phyloP scores from a whole-genome alignment of 1,284 basidiomycete species.

The Bjerkandera adusta region DNA sequence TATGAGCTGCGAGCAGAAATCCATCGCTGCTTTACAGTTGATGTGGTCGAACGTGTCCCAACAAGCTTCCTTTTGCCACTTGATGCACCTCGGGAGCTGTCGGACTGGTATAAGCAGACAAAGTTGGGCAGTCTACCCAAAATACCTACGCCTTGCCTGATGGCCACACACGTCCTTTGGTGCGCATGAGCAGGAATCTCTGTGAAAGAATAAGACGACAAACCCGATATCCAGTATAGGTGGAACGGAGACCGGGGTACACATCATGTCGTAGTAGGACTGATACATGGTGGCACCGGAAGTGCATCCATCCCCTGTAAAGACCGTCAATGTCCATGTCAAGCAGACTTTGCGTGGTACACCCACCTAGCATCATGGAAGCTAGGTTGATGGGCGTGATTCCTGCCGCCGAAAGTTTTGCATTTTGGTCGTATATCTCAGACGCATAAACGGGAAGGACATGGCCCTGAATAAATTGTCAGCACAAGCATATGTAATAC shows the following conservation, averaged over 20 bases:
- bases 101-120: constrained; percentile 1
- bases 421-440: constrained; percentile 77
- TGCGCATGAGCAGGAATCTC: neutral
- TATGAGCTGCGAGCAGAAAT: constrained; percentile 9
- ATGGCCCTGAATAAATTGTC: constrained; percentile 49
- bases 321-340: neutral
- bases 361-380: constrained; percentile 75
- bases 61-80: constrained; percentile 10
- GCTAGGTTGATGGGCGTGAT: constrained; percentile 75
- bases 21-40: constrained; percentile 10
- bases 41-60: constrained; percentile 6
- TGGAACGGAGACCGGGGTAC: constrained; percentile 27
- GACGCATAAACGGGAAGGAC: constrained; percentile 84
- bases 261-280: constrained; percentile 34
- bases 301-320: constrained; percentile 44
- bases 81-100: constrained; percentile 8
- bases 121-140: neutral
- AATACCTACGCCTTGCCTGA: constrained; percentile 35
- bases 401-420: constrained; percentile 49
- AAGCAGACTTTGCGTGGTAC: neutral
- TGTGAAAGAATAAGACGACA: neutral
- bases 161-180: constrained; percentile 28
- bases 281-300: constrained; percentile 23
- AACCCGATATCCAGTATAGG: constrained; percentile 29
- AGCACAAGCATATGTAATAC: neutral